Conservation (phyloP, 768 basidiomycete species). For the Russula lepida region DNA sequence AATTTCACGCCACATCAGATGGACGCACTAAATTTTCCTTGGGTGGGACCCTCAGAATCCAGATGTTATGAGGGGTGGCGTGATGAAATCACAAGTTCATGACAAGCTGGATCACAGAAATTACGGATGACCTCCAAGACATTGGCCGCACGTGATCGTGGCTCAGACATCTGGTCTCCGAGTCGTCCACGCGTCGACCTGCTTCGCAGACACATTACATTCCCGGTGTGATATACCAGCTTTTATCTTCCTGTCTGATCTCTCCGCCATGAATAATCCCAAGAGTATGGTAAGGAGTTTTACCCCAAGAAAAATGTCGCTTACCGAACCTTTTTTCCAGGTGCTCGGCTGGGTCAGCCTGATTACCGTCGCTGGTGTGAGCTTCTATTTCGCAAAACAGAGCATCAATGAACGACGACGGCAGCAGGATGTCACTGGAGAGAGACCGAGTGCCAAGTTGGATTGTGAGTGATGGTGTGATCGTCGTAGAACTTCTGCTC, state of each 20-base stretch:
- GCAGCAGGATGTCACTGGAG: conserved; percentile 27
- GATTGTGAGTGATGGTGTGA: conserved; percentile 24
- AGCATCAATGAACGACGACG: conserved; percentile 31
- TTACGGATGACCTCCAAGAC: not conserved
- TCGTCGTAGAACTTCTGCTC: not conserved
- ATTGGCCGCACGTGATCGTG: not conserved
- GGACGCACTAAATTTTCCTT: not conserved
- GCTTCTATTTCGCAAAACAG: conserved; percentile 33
- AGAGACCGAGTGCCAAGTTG: conserved; percentile 29
- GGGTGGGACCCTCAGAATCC: not conserved
- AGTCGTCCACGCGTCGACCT: not conserved
- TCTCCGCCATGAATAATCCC: conserved; percentile 13
- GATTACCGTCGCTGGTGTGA: conserved; percentile 31
- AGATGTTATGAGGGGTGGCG: not conserved
- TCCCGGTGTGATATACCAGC: too few relatives aligned
- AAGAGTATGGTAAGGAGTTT: conserved; percentile 8
- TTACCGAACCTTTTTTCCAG: conserved; percentile 14
- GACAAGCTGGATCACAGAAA: too few relatives aligned
- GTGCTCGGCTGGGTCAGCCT: conserved; percentile 30
- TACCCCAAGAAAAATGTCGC: not conserved
- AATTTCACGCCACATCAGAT: not conserved
- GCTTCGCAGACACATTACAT: too few relatives aligned
- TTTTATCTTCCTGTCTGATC: not conserved
- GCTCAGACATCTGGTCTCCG: too few relatives aligned
- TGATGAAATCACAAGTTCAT: not conserved